Percentiles rank a stretch among this genome's conserved stretches.
phyloP scores from a whole-genome alignment of 1,284 basidiomycete genomes.

The Papiliotrema laurentii region DNA sequence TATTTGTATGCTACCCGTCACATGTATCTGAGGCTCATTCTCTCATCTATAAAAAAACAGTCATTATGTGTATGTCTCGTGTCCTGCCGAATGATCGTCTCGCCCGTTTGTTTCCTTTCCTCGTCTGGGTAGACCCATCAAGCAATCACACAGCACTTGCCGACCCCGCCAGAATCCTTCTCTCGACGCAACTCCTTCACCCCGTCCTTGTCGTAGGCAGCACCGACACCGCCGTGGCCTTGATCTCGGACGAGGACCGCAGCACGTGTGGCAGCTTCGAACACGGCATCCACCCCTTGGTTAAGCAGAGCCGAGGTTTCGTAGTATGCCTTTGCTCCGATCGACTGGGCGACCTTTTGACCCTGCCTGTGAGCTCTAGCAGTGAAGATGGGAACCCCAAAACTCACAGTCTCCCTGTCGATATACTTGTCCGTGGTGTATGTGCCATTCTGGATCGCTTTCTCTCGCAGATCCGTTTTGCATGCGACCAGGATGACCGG shows the following conservation, averaged over 20 bases:
- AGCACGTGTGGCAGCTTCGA: slow-evolving; percentile 87
- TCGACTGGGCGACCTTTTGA: slow-evolving; percentile 68
- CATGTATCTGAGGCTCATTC: too few relatives aligned
- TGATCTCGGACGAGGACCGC: slow-evolving; percentile 90
- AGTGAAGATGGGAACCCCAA: slow-evolving; percentile 3
- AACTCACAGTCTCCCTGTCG: slow-evolving; percentile 46
- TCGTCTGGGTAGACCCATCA: not conserved
- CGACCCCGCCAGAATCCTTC: slow-evolving; percentile 1
- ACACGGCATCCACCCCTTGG: slow-evolving; percentile 90
- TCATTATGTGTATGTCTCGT: not conserved
- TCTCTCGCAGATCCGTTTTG: slow-evolving; percentile 54
- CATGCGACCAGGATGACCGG: slow-evolving; percentile 54
- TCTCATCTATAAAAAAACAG: not conserved
- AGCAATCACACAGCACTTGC: slow-evolving; percentile 7
- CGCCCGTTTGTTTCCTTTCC: not conserved
- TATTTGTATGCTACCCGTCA: too few relatives aligned
- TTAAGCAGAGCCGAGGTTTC: slow-evolving; percentile 89
- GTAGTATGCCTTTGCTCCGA: slow-evolving; percentile 85
- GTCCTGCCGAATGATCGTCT: not conserved
- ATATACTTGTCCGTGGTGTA: slow-evolving; percentile 42
- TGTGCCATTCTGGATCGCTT: slow-evolving; percentile 46
- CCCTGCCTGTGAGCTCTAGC: slow-evolving; percentile 51
- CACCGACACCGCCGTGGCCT: slow-evolving; percentile 44
- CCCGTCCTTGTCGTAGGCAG: slow-evolving; percentile 23
- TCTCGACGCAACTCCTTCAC: slow-evolving; percentile 5